A percentile compares a stretch with the other conserved stretches of the same genome.
These are phyloP conservation scores for Fomitopsis pinicola DNA, from an alignment of 1,284 basidiomycete species.

Conservation along the genomic window DNA sequence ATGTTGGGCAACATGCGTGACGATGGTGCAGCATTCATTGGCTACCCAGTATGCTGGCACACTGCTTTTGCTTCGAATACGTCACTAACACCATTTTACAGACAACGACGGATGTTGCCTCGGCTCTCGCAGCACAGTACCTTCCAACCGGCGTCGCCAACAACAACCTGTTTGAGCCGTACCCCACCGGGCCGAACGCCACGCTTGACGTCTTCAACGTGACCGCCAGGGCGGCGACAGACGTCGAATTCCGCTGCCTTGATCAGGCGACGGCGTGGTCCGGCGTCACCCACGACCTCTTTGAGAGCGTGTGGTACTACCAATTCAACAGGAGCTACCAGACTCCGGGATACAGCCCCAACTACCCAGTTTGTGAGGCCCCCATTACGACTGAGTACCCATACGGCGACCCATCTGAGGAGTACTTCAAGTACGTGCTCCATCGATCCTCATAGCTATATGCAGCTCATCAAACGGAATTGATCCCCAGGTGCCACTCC, in stretches of 20 bases:
- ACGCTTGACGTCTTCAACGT: conserved; percentile 33
- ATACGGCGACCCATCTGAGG: conserved; percentile 28
- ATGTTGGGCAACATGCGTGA: conserved; percentile 43
- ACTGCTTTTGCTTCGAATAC: not conserved
- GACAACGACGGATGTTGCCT: conserved; percentile 18
- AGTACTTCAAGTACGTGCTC: conserved; percentile 27
- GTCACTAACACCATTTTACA: conserved; percentile 3
- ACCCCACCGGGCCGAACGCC: conserved; percentile 22
- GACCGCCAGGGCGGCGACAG: conserved; percentile 30
- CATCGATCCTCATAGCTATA: not conserved
- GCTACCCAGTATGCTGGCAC: conserved; percentile 19
- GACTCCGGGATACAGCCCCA: conserved; percentile 31
- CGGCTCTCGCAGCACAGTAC: conserved; percentile 9
- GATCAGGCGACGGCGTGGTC: conserved; percentile 34
- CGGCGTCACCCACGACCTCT: conserved; percentile 28
- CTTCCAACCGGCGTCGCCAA: conserved; percentile 16
- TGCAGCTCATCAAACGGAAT: too few species aligned
- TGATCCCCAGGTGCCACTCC: too few species aligned
- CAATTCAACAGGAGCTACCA: conserved; percentile 36
- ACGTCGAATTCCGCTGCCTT: conserved; percentile 34
- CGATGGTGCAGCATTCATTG: conserved; percentile 34
- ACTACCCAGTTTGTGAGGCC: conserved; percentile 32
- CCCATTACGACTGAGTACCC: conserved; percentile 29
- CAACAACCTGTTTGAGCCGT: conserved; percentile 27
- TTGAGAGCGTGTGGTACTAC: conserved; percentile 31